Percentiles rank a stretch among this genome's conserved stretches.
Conservation (phyloP, 2,329 filamentous ascomycete genomes). For the Diaporthe nobilis region DNA sequence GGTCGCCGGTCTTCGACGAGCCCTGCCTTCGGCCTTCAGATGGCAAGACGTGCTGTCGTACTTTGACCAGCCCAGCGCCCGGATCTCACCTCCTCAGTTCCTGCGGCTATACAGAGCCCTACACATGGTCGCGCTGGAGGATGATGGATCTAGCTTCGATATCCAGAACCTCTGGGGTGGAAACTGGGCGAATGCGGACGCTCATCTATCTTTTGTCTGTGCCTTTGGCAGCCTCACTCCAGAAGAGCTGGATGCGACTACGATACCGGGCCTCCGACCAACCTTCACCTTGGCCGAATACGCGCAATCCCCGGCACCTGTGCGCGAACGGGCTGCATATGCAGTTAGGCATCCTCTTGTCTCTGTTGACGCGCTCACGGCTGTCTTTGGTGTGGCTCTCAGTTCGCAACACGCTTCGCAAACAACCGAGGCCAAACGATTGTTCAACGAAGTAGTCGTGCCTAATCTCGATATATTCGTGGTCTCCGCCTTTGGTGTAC, state of each 20-base stretch:
- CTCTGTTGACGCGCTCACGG: conserved; percentile 85
- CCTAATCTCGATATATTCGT: conserved; percentile 85
- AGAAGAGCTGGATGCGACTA: conserved; percentile 84
- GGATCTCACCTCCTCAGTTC: conserved; percentile 85
- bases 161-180: conserved; percentile 94
- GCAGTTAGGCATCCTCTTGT: conserved; percentile 89
- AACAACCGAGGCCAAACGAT: conserved; percentile 73
- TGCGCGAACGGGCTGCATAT: conserved; percentile 66
- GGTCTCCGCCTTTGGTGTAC: conserved; percentile 82
- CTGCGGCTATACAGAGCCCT: conserved; percentile 84
- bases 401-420: conserved; percentile 73
- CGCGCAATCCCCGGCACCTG: conserved; percentile 61
- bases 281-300: conserved; percentile 79
- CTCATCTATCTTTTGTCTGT: conserved; percentile 93
- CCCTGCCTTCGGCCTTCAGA: conserved; percentile 75
- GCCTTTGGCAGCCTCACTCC: conserved; percentile 84
- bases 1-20: conserved; percentile 73
- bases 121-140: conserved; percentile 76
- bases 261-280: conserved; percentile 84
- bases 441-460: conserved; percentile 77
- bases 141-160: conserved; percentile 74
- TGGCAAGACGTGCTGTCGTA: conserved; percentile 80
- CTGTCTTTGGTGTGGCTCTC: conserved; percentile 76
- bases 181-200: conserved; percentile 86
- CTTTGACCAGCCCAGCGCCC: conserved; percentile 85